Conservation (phyloP, 257 asterid genomes). For the Anisodus acutangulus region DNA sequence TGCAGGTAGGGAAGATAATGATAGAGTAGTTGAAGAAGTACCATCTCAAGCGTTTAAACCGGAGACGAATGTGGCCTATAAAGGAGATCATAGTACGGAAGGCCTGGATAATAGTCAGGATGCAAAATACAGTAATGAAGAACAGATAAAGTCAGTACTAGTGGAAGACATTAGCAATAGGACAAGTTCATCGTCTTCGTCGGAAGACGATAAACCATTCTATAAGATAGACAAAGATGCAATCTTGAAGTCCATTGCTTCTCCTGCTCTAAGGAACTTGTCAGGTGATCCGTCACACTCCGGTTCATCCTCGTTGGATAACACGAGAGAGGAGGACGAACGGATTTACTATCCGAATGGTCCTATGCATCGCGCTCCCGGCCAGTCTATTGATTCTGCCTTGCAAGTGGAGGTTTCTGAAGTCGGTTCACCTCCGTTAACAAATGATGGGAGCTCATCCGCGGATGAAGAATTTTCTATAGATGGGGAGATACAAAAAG, state of each 20-base stretch:
- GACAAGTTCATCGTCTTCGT: slow-evolving; percentile 52
- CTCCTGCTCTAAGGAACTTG: slow-evolving; percentile 49
- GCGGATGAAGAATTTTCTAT: slow-evolving; percentile 49
- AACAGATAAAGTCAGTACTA: slow-evolving; percentile 36
- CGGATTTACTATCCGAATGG: slow-evolving; percentile 40
- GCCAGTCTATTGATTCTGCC: slow-evolving; percentile 84
- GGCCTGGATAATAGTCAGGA: slow-evolving; percentile 13
- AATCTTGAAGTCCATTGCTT: slow-evolving; percentile 66
- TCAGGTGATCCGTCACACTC: slow-evolving; percentile 33
- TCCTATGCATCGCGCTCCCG: slow-evolving; percentile 43
- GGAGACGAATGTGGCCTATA: slow-evolving; percentile 30
- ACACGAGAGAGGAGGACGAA: slow-evolving; percentile 48
- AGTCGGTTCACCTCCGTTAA: slow-evolving; percentile 65
- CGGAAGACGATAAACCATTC: slow-evolving; percentile 58
- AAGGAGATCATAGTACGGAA: slow-evolving; percentile 46
- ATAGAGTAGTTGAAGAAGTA: slow-evolving; percentile 45
- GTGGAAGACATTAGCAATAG: slow-evolving; percentile 37
- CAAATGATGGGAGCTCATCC: slow-evolving; percentile 55
- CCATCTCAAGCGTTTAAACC: slow-evolving; percentile 39
- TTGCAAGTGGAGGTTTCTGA: slow-evolving; percentile 90
- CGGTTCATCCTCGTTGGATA: slow-evolving; percentile 37
- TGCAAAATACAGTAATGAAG: slow-evolving; percentile 34
- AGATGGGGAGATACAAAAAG: slow-evolving; percentile 45
- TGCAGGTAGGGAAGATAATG: slow-evolving; percentile 46
- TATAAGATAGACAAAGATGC: slow-evolving; percentile 69